phyloP scores from a whole-genome alignment of 2,329 filamentous ascomycete species.

The Scytalidium lignicola region DNA sequence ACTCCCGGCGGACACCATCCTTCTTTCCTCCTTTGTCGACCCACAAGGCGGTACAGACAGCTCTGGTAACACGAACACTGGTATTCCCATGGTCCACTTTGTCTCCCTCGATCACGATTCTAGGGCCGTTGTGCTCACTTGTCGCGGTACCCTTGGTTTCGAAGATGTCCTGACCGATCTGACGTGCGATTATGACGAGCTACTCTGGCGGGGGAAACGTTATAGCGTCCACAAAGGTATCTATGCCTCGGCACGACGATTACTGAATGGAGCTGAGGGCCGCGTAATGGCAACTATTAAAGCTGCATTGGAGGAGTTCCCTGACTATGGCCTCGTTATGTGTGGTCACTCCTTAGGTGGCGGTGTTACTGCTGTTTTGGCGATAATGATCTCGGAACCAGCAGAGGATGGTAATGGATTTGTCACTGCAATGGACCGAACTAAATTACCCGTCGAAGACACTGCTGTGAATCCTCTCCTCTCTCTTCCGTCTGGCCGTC shows the following conservation, averaged over 20 bases:
- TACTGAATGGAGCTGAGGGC: slow-evolving; percentile 43
- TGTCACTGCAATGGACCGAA: slow-evolving; percentile 39
- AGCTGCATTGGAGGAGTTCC: slow-evolving; percentile 47
- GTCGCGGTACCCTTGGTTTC: slow-evolving; percentile 51
- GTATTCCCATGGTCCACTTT: slow-evolving; percentile 51
- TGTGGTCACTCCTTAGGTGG: slow-evolving; percentile 52
- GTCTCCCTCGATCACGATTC: slow-evolving; percentile 52
- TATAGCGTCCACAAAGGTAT: slow-evolving; percentile 55
- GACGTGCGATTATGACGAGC: slow-evolving; percentile 50
- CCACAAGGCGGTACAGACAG: slow-evolving; percentile 47
- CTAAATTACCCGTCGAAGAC: slow-evolving; percentile 14
- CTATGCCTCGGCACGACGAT: slow-evolving; percentile 46
- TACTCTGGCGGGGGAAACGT: slow-evolving; percentile 41
- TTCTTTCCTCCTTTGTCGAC: slow-evolving; percentile 51
- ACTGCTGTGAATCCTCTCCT: slow-evolving; percentile 28
- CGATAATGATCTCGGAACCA: slow-evolving; percentile 47
- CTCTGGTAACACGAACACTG: slow-evolving; percentile 43
- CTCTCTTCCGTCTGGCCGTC: slow-evolving; percentile 59
- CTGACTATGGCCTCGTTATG: slow-evolving; percentile 50
- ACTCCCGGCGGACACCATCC: slow-evolving; percentile 50
- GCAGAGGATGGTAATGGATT: slow-evolving; percentile 37
- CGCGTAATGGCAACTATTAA: slow-evolving; percentile 47
- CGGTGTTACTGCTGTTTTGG: slow-evolving; percentile 49
- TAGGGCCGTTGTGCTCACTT: slow-evolving; percentile 49
- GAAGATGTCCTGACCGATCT: slow-evolving; percentile 53